These are phyloP conservation scores for Dictyostelium firmibasis DNA, from an alignment of 78 protist species.

Conservation along the genomic window DNA sequence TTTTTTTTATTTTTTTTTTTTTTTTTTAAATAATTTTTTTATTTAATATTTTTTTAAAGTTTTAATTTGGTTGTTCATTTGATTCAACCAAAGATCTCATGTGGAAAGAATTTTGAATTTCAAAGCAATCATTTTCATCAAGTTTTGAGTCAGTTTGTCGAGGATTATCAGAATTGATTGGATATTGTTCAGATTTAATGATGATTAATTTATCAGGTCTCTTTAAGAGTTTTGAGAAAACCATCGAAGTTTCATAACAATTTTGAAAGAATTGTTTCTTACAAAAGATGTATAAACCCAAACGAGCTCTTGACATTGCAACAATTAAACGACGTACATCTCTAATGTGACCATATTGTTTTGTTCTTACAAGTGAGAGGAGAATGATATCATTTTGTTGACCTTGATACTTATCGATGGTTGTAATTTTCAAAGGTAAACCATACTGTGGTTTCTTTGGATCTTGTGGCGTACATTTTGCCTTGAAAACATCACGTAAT, in stretches of 20 bases:
- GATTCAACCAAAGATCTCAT: constrained; percentile 58
- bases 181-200: constrained; percentile 51
- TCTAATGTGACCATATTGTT: constrained; percentile 92
- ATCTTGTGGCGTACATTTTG: constrained; percentile 34
- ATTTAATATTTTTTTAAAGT: too few relatives aligned
- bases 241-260: constrained; percentile 85
- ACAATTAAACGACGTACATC: constrained; percentile 92
- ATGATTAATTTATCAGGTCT: constrained; percentile 72
- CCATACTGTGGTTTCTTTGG: constrained; percentile 54
- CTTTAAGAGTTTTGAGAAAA: constrained; percentile 26
- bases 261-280: constrained; percentile 77
- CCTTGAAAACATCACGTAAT: constrained; percentile 57
- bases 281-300: constrained; percentile 96
- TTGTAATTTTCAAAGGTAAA: constrained; percentile 87
- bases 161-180: not conserved
- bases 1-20: not conserved
- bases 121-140: not conserved
- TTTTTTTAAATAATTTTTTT: not conserved
- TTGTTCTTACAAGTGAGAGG: constrained; percentile 96
- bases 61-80: not conserved
- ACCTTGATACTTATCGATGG: constrained; percentile 97
- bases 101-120: constrained; percentile 19
- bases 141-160: not conserved
- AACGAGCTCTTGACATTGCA: constrained; percentile 96
- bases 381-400: constrained; percentile 96